Conservation (phyloP, 306 rosid species). For the Malus orientalis region DNA sequence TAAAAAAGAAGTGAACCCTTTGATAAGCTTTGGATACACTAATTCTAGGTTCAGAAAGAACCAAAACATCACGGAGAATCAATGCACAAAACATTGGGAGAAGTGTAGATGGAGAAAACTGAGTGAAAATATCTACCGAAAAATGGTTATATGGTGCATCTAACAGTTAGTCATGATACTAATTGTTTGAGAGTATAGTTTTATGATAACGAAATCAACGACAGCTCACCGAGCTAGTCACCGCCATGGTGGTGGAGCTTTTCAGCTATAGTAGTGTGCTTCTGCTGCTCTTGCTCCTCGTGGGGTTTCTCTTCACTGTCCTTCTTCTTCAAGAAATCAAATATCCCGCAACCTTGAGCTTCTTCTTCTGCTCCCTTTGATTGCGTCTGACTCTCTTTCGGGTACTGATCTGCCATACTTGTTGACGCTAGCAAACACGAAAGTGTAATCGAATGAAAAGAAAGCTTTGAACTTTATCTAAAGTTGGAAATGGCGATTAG, state of each 20-base stretch:
- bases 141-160: neutral
- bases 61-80: neutral
- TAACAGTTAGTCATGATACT: neutral
- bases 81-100: neutral
- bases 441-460: neutral
- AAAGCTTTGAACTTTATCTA: neutral
- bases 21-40: too few relatives aligned
- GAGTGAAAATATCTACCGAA: neutral
- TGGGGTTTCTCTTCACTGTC: slow-evolving; percentile 31
- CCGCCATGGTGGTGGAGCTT: slow-evolving; percentile 32
- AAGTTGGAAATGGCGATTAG: neutral
- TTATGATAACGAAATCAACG: neutral
- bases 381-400: slow-evolving; percentile 5
- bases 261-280: slow-evolving; percentile 11
- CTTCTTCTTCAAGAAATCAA: slow-evolving; percentile 27
- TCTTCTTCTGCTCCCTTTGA: slow-evolving; percentile 15
- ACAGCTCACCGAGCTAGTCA: slow-evolving; percentile 38
- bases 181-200: neutral
- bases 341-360: slow-evolving; percentile 9
- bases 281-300: neutral
- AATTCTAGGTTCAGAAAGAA: too few relatives aligned
- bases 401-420: slow-evolving; percentile 26
- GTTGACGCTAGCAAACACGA: neutral
- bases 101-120: neutral
- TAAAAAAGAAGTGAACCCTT: neutral